phyloP scores from a whole-genome alignment of 2,329 filamentous ascomycete species.

The Ambrosiella xylebori region DNA sequence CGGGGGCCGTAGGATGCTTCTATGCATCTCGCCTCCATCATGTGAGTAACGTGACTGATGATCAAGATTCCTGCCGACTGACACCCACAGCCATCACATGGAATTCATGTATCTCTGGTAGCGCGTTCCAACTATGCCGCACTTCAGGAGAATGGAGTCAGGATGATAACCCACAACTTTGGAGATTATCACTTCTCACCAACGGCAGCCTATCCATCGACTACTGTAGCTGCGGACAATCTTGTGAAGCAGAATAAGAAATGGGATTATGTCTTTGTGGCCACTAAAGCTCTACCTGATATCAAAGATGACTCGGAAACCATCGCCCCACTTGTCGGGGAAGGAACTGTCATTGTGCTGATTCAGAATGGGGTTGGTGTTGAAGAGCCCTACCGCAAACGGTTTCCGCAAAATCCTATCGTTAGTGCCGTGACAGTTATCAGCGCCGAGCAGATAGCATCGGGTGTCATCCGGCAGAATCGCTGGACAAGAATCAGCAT shows the following conservation, averaged over 20 bases:
- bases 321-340: conserved; percentile 40
- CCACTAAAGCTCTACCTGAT: conserved; percentile 54
- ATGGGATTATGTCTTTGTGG: conserved; percentile 49
- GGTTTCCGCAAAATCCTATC: conserved; percentile 44
- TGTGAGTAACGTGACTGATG: conserved; percentile 20
- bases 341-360: conserved; percentile 41
- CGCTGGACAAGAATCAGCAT: conserved; percentile 57
- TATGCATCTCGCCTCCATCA: conserved; percentile 52
- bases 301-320: conserved; percentile 41
- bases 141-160: conserved; percentile 43
- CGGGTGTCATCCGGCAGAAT: conserved; percentile 50
- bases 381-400: conserved; percentile 44
- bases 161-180: conserved; percentile 47
- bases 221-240: conserved; percentile 32
- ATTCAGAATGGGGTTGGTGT: conserved; percentile 59
- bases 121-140: conserved; percentile 57
- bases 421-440: conserved; percentile 53
- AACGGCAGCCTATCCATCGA: conserved; percentile 43
- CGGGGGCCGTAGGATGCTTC: conserved; percentile 55
- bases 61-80: conserved; percentile 8
- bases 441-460: conserved; percentile 46
- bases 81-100: conserved; percentile 26
- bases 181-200: conserved; percentile 49
- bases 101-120: conserved; percentile 48
- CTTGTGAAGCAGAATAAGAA: conserved; percentile 13